Percentiles rank a stretch among this genome's conserved stretches.
Conservation (phyloP, 257 asterid genomes). For the Fraxinus quadrangulata region DNA sequence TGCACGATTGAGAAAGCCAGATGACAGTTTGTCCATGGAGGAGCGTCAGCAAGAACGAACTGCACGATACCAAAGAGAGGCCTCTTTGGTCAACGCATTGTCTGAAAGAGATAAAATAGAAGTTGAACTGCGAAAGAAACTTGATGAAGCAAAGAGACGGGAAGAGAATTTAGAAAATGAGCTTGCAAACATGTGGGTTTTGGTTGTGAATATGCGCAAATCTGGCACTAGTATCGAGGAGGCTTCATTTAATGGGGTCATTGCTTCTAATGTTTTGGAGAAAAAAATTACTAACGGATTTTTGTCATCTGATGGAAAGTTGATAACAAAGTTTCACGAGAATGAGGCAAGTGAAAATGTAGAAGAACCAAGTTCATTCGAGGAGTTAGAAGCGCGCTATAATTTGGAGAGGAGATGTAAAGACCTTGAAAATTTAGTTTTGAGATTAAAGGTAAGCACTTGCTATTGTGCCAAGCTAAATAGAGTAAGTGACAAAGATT, state of each 20-base stretch:
- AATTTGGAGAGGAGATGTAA: slow-evolving; percentile 45
- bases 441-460: slow-evolving; percentile 46
- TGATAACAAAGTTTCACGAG: slow-evolving; percentile 18
- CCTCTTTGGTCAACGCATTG: slow-evolving; percentile 74
- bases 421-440: slow-evolving; percentile 34
- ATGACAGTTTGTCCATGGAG: slow-evolving; percentile 51
- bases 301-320: slow-evolving; percentile 30
- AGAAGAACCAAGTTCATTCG: slow-evolving; percentile 31
- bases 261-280: slow-evolving; percentile 18
- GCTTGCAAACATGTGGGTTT: slow-evolving; percentile 64
- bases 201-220: slow-evolving; percentile 56
- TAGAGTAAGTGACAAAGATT: not conserved
- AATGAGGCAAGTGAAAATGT: slow-evolving; percentile 32
- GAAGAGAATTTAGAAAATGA: slow-evolving; percentile 68
- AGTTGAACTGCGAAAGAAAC: slow-evolving; percentile 66
- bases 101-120: slow-evolving; percentile 76
- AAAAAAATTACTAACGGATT: slow-evolving; percentile 29
- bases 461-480: not conserved
- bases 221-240: slow-evolving; percentile 33
- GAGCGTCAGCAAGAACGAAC: slow-evolving; percentile 65
- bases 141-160: slow-evolving; percentile 64
- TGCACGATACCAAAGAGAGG: slow-evolving; percentile 75
- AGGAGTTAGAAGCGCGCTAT: slow-evolving; percentile 39
- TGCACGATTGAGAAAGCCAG: slow-evolving; percentile 39
- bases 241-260: slow-evolving; percentile 26